These are phyloP conservation scores for Xylaria sp. DNA, from an alignment of 2,329 filamentous ascomycete genomes.

Conservation along the genomic window DNA sequence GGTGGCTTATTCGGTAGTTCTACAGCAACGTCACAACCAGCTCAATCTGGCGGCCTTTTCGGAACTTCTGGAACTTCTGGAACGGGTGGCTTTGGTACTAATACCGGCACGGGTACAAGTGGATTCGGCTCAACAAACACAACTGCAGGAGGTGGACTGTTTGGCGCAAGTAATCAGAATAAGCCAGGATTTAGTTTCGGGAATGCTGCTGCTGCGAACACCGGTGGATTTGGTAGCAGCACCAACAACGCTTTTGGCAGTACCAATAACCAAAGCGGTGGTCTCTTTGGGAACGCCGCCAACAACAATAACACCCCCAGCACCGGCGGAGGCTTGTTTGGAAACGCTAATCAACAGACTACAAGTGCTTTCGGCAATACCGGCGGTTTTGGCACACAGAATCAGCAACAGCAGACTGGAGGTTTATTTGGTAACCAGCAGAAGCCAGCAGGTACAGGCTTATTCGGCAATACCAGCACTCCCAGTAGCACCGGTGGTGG, in stretches of 20 bases:
- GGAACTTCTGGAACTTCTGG: conserved; percentile 58
- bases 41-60: conserved; percentile 42
- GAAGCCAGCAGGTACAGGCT: conserved; percentile 53
- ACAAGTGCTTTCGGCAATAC: conserved; percentile 49
- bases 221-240: conserved; percentile 37
- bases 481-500: conserved; percentile 49
- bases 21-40: conserved; percentile 43
- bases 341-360: conserved; percentile 47
- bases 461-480: conserved; percentile 53
- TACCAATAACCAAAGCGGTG: conserved; percentile 39
- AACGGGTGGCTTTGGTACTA: conserved; percentile 58
- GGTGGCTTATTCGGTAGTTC: conserved; percentile 55
- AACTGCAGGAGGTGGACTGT: conserved; percentile 53
- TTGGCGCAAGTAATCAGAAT: conserved; percentile 50
- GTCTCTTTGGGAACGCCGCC: conserved; percentile 51
- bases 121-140: conserved; percentile 59
- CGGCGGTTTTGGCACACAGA: conserved; percentile 49
- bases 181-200: conserved; percentile 46
- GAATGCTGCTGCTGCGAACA: conserved; percentile 36
- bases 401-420: conserved; percentile 54
- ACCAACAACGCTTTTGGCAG: conserved; percentile 50
- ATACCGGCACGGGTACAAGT: conserved; percentile 53
- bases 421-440: conserved; percentile 54
- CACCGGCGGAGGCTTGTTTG: conserved; percentile 45
- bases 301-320: conserved; percentile 18